Evolutionary conservation across 2,329 filamentous ascomycete species (phyloP).

Genomic region (Fusarium oxysporum): DNA sequence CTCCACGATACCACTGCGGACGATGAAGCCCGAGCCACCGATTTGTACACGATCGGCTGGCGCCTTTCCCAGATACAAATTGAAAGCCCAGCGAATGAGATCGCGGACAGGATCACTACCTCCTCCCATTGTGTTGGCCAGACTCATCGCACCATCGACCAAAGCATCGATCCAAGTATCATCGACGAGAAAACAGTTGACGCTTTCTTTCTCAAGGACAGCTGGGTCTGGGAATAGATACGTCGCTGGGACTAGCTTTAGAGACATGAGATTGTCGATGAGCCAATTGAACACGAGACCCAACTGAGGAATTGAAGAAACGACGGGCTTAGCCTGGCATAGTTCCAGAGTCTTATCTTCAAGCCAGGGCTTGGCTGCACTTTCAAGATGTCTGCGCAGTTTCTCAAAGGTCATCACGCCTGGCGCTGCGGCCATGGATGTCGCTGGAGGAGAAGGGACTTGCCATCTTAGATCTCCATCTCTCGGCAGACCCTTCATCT

Average conservation of each 20-base stretch:
- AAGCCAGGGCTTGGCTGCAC: neutral
- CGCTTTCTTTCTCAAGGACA: neutral
- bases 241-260: neutral
- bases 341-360: neutral
- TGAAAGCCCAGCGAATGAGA: neutral
- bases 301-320: neutral
- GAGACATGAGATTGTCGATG: neutral
- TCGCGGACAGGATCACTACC: neutral
- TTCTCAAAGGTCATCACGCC: neutral
- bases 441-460: neutral
- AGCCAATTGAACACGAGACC: neutral
- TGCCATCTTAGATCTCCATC: neutral
- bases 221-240: neutral
- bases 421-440: neutral
- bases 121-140: neutral
- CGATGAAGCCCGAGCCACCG: neutral
- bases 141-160: neutral
- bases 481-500: no score
- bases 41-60: neutral
- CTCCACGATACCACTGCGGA: neutral
- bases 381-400: neutral
- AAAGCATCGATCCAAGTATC: neutral
- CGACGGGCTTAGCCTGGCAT: fast-evolving
- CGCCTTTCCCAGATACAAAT: neutral
- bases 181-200: neutral